Conservation (phyloP, 306 rosid species). For the Alnus rubra region DNA sequence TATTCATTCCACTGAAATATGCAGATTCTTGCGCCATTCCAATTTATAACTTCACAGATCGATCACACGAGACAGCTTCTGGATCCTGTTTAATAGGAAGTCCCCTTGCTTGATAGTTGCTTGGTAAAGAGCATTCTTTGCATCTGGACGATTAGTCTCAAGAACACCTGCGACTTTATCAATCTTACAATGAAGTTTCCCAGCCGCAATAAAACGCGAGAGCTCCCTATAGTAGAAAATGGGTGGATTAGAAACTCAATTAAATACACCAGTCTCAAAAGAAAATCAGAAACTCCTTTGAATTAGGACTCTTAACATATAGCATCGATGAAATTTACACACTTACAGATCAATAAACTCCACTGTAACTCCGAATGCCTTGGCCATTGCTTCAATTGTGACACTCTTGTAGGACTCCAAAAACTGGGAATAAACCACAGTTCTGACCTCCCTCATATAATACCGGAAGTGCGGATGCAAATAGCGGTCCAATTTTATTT, state of each 20-base stretch:
- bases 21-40: slow-evolving; percentile 4
- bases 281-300: background rate
- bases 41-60: slow-evolving; percentile 53
- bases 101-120: slow-evolving; percentile 99
- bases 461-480: slow-evolving; percentile 91
- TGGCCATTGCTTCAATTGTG: slow-evolving; percentile 96
- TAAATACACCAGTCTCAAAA: background rate
- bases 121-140: slow-evolving; percentile 94
- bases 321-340: background rate
- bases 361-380: slow-evolving; percentile 92
- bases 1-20: slow-evolving; percentile 20
- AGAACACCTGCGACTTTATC: slow-evolving; percentile 96
- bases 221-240: slow-evolving; percentile 72
- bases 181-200: slow-evolving; percentile 96
- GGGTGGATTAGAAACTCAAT: background rate
- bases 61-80: slow-evolving; percentile 90
- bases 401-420: slow-evolving; percentile 98
- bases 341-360: slow-evolving; percentile 96
- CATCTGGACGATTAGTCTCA: slow-evolving; percentile 92
- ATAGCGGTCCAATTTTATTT: slow-evolving; percentile 89
- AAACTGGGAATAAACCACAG: slow-evolving; percentile 86
- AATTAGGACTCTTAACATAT: background rate
- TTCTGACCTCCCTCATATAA: slow-evolving; percentile 94
- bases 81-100: slow-evolving; percentile 86
- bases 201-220: slow-evolving; percentile 93